Percentiles rank a stretch among this genome's conserved stretches.
phyloP scores from a whole-genome alignment of 805 yeast species.

The Candida sakaeoensis region DNA sequence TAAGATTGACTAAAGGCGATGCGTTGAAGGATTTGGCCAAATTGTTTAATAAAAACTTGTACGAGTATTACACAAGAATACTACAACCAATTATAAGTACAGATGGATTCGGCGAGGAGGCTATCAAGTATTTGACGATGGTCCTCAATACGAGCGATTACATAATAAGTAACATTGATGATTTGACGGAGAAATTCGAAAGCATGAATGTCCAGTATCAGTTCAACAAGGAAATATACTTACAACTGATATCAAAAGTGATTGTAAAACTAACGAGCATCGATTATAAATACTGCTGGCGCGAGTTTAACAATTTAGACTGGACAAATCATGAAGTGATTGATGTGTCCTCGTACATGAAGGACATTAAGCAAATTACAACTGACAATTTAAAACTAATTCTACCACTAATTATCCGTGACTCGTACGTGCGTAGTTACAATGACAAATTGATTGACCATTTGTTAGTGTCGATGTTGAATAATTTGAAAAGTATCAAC shows the following conservation, averaged over 20 bases:
- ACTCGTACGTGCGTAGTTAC: conserved; percentile 65
- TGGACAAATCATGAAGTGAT: conserved; percentile 69
- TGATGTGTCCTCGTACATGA: conserved; percentile 69
- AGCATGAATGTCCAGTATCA: conserved; percentile 33
- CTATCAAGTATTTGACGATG: conserved; percentile 62
- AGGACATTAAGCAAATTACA: conserved; percentile 50
- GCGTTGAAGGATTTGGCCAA: conserved; percentile 52
- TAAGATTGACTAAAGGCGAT: conserved; percentile 33
- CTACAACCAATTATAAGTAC: conserved; percentile 30
- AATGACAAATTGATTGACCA: conserved; percentile 74
- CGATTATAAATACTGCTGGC: conserved; percentile 71
- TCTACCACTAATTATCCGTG: conserved; percentile 60
- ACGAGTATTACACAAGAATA: conserved; percentile 36
- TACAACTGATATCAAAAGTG: conserved; percentile 55
- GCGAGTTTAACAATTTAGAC: conserved; percentile 72
- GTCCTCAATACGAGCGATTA: conserved; percentile 88
- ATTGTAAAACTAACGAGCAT: conserved; percentile 51
- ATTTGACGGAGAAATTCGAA: conserved; percentile 61
- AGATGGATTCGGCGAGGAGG: conserved; percentile 47
- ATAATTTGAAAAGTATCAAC: conserved; percentile 54
- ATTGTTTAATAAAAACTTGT: conserved; percentile 64
- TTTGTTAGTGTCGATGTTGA: conserved; percentile 51
- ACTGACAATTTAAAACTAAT: conserved; percentile 40
- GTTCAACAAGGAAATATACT: conserved; percentile 58
- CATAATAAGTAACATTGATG: conserved; percentile 72